These are phyloP conservation scores for Pseudozyma sp. DNA, from an alignment of 1,284 basidiomycete genomes.

Conservation along the genomic window DNA sequence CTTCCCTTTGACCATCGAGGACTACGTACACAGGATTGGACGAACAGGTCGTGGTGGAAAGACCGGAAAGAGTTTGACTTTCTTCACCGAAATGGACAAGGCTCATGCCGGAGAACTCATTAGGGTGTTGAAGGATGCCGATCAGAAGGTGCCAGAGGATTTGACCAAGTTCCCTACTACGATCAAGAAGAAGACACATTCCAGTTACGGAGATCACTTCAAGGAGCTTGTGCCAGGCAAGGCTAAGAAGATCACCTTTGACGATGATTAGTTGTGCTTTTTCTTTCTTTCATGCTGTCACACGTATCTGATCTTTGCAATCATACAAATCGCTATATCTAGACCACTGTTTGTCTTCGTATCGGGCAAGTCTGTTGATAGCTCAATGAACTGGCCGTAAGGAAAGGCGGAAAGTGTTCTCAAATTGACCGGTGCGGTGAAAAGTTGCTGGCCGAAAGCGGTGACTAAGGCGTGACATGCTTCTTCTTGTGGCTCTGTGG, in stretches of 20 bases:
- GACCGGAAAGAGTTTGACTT: slow-evolving; percentile 91
- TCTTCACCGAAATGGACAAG: slow-evolving; percentile 77
- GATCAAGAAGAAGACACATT: slow-evolving; percentile 94
- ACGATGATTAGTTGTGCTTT: slow-evolving; percentile 34
- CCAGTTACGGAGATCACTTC: slow-evolving; percentile 72
- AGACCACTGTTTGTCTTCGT: no score
- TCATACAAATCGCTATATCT: neutral
- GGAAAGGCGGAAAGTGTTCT: no score
- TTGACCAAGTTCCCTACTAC: slow-evolving; percentile 90
- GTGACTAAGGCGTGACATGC: neutral
- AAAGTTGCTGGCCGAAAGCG: neutral
- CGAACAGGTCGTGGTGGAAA: slow-evolving; percentile 93
- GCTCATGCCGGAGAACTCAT: slow-evolving; percentile 94
- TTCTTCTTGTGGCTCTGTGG: neutral
- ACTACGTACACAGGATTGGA: slow-evolving; percentile 97
- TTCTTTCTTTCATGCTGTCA: neutral
- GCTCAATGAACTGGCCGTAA: no score
- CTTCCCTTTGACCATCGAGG: slow-evolving; percentile 80
- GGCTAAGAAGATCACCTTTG: slow-evolving; percentile 74
- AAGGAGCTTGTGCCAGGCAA: slow-evolving; percentile 75
- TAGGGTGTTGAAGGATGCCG: slow-evolving; percentile 88
- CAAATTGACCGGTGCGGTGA: no score
- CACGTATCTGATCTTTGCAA: slow-evolving; percentile 4
- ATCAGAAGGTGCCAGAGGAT: slow-evolving; percentile 77
- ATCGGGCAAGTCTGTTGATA: no score